phyloP scores from a whole-genome alignment of 768 basidiomycete genomes.

The Phaeotremella skinneri region DNA sequence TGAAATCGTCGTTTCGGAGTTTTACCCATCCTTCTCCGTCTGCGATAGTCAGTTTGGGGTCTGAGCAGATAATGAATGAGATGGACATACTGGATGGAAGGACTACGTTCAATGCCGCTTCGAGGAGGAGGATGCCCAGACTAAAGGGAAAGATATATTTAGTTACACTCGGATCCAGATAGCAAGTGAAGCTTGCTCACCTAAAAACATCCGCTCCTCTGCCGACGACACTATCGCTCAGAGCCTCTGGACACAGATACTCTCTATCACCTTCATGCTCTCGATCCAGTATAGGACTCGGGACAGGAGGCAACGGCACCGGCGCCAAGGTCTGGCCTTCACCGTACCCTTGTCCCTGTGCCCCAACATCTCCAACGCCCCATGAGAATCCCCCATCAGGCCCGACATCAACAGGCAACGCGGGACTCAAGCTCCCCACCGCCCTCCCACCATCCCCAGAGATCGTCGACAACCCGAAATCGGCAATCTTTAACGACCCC shows the following conservation, averaged over 20 bases:
- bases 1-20: conserved; percentile 85
- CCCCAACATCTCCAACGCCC: conserved; percentile 1
- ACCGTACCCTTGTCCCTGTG: conserved; percentile 11
- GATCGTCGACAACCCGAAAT: conserved; percentile 96
- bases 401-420: conserved; percentile 29
- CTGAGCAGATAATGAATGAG: conserved; percentile 1
- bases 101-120: conserved; percentile 90
- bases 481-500: conserved; percentile 92
- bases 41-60: conserved; percentile 44
- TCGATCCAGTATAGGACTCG: conserved; percentile 39
- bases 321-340: conserved; percentile 9
- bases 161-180: conserved; percentile 38
- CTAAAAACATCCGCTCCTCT: conserved; percentile 94
- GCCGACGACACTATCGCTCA: conserved; percentile 77
- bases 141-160: conserved; percentile 53
- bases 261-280: conserved; percentile 89
- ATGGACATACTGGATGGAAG: conserved; percentile 76
- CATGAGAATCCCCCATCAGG: conserved; percentile 41
- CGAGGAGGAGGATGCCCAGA: conserved; percentile 92
- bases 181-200: conserved; percentile 55
- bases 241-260: conserved; percentile 91
- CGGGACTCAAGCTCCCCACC: conserved; percentile 29
- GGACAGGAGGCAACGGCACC: conserved; percentile 11
- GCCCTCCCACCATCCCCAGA: conserved; percentile 48
- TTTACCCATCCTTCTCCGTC: conserved; percentile 92